Base-by-base conservation (phyloP, 768 basidiomycete genomes). In the Leccinum boreale region DNA sequence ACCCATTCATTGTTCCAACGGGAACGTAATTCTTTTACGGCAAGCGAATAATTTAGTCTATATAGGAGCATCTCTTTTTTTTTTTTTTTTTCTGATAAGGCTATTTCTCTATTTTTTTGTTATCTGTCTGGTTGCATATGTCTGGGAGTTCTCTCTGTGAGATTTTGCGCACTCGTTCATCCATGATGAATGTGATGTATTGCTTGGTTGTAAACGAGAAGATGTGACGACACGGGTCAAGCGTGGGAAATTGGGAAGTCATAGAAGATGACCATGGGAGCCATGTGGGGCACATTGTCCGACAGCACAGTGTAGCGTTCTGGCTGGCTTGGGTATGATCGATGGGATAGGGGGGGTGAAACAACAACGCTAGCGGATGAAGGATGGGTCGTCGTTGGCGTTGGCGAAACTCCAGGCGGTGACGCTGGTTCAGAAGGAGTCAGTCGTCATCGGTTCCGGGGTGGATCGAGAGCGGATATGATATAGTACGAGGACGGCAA, bases 1-100 rank as follows among this genome's bases (percentile, higher is more conserved):
- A 69, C 60, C 67, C 42, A 8, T 26, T 52, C 35, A 35, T 7
- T 50, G 50, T 36, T 57, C 36, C 10, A 45, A 49, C 10, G 48
- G 46, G 31, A 15, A 57, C 55, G 24, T 61, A 56, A 58, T 39
- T 53, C 21, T 23, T 50, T 21, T 39, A 24, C 21, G 59, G 57
- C 35, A 50, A 50, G 23, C 36, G 53, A 52, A 60, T 63, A 14
- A 57, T 59, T 59, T 67, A 63, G 60, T 42, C 60, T 55, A 58
- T 63, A 52, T 45, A 12, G 35, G 44, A 17, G 50, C 48, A 57
- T 59, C 33, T 55, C 12, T 11, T 4, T 29, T 31, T 4, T 29
- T 31, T 24, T 8, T 26, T 29, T 52, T 36, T 35, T 39, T 58
- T 49, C 35, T 42, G 62, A 4, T 35, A 49, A 57, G 62, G 55